Evolutionary conservation across 768 basidiomycete genomes (phyloP).

Genomic region (Boletus huronensis): DNA sequence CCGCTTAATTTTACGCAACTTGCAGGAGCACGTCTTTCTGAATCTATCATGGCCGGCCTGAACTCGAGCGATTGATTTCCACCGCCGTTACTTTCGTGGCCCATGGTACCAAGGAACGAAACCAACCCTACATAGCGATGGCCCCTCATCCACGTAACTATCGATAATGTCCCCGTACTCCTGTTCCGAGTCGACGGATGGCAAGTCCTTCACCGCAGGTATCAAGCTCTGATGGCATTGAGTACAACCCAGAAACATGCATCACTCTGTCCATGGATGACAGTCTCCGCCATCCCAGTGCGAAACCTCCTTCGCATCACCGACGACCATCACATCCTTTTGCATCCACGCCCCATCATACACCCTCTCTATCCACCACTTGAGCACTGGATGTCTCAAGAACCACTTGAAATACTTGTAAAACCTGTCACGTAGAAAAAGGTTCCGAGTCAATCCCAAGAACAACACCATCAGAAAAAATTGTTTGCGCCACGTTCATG

Average conservation of each 20-base stretch:
- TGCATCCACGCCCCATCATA: slow-evolving; percentile 39
- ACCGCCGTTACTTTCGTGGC: not conserved
- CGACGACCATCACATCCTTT: slow-evolving; percentile 35
- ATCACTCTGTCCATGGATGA: slow-evolving; percentile 10
- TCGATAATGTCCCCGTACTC: not conserved
- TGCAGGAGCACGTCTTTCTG: too few species aligned
- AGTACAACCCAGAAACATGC: not conserved
- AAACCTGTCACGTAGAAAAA: slow-evolving; percentile 13
- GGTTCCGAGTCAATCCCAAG: not conserved
- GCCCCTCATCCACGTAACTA: not conserved
- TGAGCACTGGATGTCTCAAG: slow-evolving; percentile 37
- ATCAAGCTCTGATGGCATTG: not conserved
- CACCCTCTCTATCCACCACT: slow-evolving; percentile 40
- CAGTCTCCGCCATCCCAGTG: slow-evolving; percentile 25
- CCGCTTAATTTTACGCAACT: too few species aligned
- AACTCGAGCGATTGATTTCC: not conserved
- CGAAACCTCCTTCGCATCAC: slow-evolving; percentile 24
- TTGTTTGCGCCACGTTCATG: too few species aligned
- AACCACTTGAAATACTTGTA: slow-evolving; percentile 37
- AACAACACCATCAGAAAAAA: too few species aligned
- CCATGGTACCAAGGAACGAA: not conserved
- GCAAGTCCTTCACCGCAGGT: not conserved
- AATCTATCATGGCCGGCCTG: too few species aligned
- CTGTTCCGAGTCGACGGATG: not conserved
- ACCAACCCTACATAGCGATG: not conserved